Conservation (phyloP, 73 alveolate genomes). For the Tetrahymena elliotti region DNA sequence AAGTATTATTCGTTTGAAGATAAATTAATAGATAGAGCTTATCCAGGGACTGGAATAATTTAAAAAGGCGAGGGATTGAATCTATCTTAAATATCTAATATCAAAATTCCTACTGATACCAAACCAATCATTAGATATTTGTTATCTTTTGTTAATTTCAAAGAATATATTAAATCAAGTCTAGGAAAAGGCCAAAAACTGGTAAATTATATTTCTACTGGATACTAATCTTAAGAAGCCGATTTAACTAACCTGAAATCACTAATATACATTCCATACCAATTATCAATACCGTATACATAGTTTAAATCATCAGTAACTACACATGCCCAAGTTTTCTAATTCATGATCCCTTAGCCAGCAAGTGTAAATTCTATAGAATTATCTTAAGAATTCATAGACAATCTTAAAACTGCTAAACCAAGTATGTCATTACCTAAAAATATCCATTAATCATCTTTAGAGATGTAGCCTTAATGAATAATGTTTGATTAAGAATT, state of each 20-base stretch:
- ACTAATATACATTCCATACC: not conserved
- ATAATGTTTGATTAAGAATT: not conserved
- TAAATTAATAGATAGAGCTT: not conserved
- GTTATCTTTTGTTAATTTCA: not conserved
- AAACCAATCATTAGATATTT: not conserved
- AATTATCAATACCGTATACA: not conserved
- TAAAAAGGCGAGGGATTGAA: not conserved
- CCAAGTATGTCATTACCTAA: not conserved
- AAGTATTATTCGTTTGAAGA: not conserved
- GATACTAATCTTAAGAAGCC: not conserved
- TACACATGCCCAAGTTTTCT: not conserved
- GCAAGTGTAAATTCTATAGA: not conserved
- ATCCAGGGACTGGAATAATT: not conserved
- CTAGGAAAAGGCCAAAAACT: not conserved
- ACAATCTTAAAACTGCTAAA: not conserved
- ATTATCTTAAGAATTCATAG: not conserved
- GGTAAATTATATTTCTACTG: not conserved
- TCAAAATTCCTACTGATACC: not conserved
- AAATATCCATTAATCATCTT: not conserved
- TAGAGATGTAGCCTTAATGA: not conserved
- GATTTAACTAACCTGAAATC: not conserved
- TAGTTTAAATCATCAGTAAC: not conserved
- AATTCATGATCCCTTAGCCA: not conserved
- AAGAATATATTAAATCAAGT: not conserved
- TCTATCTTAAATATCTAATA: not conserved